phyloP scores from a whole-genome alignment of 768 basidiomycete species.

The Amanita exitialis region DNA sequence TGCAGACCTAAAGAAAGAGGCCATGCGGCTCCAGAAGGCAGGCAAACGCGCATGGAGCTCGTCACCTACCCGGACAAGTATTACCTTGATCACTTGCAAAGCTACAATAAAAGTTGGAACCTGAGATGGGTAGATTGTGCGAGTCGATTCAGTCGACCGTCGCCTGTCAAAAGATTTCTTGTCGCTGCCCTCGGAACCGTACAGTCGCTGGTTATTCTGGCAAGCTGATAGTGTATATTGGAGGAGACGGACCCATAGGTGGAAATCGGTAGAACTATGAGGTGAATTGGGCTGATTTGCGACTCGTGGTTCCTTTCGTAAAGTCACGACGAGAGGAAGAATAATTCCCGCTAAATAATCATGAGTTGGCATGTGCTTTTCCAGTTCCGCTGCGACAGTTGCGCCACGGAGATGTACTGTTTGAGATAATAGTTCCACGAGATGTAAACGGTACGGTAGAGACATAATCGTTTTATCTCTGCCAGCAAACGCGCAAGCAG shows the following conservation, averaged over 20 bases:
- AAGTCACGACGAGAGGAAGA: constrained; percentile 44
- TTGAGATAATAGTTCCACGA: constrained; percentile 32
- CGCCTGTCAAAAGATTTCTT: constrained; percentile 37
- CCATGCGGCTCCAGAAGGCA: constrained; percentile 58
- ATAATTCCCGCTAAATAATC: constrained; percentile 56
- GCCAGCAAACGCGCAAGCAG: constrained; percentile 35
- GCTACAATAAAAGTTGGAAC: constrained; percentile 37
- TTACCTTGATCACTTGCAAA: constrained; percentile 58
- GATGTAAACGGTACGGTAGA: constrained; percentile 27
- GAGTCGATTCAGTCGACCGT: constrained; percentile 13
- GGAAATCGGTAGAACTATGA: constrained; percentile 28
- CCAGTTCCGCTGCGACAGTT: constrained; percentile 47
- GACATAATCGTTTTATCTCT: constrained; percentile 29
- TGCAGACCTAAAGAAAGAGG: constrained; percentile 35
- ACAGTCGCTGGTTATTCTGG: constrained; percentile 21
- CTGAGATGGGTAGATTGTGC: constrained; percentile 14
- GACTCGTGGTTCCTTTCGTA: constrained; percentile 41
- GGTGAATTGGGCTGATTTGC: constrained; percentile 33
- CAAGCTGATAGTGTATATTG: constrained; percentile 48
- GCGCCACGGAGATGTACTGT: constrained; percentile 38
- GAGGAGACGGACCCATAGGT: constrained; percentile 55
- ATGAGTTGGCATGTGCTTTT: constrained; percentile 43
- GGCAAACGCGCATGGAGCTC: constrained; percentile 47
- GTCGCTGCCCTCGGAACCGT: constrained; percentile 13
- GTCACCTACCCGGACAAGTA: constrained; percentile 50